These are phyloP conservation scores for Gossypium bickii DNA, from an alignment of 345 rosid genomes.

Conservation along the genomic window DNA sequence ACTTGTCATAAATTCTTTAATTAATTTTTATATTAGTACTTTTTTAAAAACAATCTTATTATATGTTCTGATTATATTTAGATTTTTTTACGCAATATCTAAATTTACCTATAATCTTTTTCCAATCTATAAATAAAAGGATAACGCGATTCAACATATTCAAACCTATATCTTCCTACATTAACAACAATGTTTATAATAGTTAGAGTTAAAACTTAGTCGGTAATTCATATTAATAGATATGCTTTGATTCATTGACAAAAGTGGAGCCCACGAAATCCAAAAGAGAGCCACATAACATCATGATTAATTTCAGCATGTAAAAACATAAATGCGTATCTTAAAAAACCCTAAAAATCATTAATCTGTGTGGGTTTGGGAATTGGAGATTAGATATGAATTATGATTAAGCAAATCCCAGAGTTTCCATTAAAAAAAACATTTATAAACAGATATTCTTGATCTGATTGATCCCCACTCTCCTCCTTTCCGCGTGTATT, in stretches of 20 bases:
- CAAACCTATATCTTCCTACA: rapidly evolving
- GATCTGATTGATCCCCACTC: slow-evolving; percentile 8
- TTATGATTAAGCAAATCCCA: slow-evolving; percentile 41
- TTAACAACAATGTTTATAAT: rapidly evolving
- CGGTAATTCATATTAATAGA: no score
- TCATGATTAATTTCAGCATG: slow-evolving; percentile 45
- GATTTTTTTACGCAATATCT: rapidly evolving
- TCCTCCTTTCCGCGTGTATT: neutral
- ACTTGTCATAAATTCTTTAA: no score
- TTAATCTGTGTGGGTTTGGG: neutral
- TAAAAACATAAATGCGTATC: slow-evolving; percentile 13
- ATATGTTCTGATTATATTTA: no score
- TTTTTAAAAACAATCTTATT: no score
- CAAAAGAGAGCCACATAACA: slow-evolving; percentile 53
- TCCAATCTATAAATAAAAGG: rapidly evolving
- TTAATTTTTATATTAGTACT: no score
- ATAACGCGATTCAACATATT: no score
- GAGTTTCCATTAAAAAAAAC: slow-evolving; percentile 26
- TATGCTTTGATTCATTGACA: no score
- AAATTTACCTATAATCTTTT: no score
- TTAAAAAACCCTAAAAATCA: neutral
- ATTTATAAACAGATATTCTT: neutral
- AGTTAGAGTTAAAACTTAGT: no score
- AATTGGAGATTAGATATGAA: slow-evolving; percentile 8
- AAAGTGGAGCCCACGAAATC: slow-evolving; percentile 66